Conservation (phyloP, 805 yeast genomes). For the Ogataea sp. region DNA sequence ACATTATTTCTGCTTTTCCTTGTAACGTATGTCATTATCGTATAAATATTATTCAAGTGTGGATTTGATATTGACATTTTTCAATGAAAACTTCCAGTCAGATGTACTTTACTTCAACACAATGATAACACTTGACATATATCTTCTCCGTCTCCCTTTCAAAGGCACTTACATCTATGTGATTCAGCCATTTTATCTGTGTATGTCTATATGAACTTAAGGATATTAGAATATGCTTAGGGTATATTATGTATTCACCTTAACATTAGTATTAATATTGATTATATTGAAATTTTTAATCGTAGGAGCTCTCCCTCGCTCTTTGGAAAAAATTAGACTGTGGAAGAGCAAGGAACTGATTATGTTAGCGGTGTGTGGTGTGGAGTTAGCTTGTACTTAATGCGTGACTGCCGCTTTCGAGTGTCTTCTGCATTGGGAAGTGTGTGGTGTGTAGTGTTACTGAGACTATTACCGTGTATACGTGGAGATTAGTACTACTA, state of each 20-base stretch:
- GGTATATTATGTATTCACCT: too few relatives aligned
- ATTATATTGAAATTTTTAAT: slow-evolving; percentile 2
- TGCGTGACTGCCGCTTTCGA: background rate
- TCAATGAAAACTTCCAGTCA: too few relatives aligned
- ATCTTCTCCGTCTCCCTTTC: too few relatives aligned
- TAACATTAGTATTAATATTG: background rate
- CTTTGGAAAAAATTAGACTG: background rate
- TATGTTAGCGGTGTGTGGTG: background rate
- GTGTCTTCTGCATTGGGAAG: background rate
- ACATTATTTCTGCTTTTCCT: too few relatives aligned
- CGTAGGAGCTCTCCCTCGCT: background rate
- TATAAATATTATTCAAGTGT: too few relatives aligned
- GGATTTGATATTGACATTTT: too few relatives aligned
- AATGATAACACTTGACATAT: background rate
- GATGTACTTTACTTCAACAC: too few relatives aligned
- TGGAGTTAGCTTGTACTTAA: background rate
- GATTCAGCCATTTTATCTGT: slow-evolving; percentile 79
- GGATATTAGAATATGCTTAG: too few relatives aligned
- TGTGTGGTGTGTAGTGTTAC: background rate
- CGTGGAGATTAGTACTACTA: background rate
- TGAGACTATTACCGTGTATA: background rate
- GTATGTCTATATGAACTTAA: slow-evolving; percentile 5
- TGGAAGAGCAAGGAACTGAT: background rate
- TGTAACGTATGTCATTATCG: too few relatives aligned
- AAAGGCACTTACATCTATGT: slow-evolving; percentile 81